phyloP scores from a whole-genome alignment of 148 eudicot species.

The Dysphania ambrosioides region DNA sequence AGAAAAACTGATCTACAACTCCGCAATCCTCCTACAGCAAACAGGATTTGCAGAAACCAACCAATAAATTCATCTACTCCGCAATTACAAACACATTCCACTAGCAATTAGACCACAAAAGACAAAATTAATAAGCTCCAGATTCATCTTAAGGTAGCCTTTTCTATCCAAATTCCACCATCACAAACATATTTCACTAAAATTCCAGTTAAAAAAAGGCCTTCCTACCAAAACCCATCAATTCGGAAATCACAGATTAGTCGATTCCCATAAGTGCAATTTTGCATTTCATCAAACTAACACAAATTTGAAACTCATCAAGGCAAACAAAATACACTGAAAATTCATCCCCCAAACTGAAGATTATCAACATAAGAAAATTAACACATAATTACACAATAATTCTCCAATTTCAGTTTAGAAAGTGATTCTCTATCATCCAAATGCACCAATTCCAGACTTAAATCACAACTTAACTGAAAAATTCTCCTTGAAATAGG shows the following conservation, averaged over 20 bases:
- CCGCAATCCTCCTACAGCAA: background rate
- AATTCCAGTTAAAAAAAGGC: background rate
- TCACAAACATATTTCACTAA: slow-evolving; percentile 9
- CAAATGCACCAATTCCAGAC: slow-evolving; percentile 4
- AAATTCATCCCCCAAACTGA: background rate
- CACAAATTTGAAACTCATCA: too few species aligned
- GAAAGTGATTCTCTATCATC: background rate
- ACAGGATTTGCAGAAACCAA: too few species aligned
- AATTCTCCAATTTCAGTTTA: background rate
- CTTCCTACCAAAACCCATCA: slow-evolving; percentile 7
- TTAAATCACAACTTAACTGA: background rate
- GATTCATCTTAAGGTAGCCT: background rate
- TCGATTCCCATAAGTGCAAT: too few species aligned
- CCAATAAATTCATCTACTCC: background rate
- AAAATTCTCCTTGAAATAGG: too few species aligned
- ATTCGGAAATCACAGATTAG: too few species aligned
- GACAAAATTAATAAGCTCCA: background rate
- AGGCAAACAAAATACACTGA: background rate
- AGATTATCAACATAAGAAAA: too few species aligned
- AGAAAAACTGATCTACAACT: background rate
- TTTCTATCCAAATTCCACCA: background rate
- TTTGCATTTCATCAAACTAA: too few species aligned
- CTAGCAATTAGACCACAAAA: too few species aligned
- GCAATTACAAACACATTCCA: background rate
- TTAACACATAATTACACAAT: background rate